Evolutionary conservation across 345 rosid species (phyloP).

Genomic region (Syzygium aromaticum): DNA sequence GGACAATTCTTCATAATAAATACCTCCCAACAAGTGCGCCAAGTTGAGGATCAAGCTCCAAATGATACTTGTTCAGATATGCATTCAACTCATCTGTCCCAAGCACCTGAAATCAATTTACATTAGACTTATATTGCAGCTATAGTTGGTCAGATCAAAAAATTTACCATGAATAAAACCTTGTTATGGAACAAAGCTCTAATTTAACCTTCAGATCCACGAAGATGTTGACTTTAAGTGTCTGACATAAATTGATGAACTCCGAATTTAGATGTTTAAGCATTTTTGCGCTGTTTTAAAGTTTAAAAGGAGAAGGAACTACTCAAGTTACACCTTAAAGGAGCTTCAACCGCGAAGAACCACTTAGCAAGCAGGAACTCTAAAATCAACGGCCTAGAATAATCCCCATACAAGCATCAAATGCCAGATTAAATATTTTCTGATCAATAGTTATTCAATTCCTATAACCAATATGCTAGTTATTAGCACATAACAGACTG

Average conservation of each 20-base stretch:
- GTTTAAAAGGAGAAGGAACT: neutral
- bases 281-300: neutral
- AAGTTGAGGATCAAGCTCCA: constrained; percentile 91
- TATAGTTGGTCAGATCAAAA: neutral
- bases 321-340: neutral
- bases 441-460: neutral
- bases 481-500: neutral
- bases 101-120: constrained; percentile 41
- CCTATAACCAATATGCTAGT: neutral
- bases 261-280: neutral
- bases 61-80: constrained; percentile 77
- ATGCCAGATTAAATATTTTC: neutral
- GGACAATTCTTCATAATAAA: neutral
- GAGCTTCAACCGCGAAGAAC: neutral
- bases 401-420: neutral
- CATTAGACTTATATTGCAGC: neutral
- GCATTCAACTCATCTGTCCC: constrained; percentile 91
- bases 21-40: constrained; percentile 94
- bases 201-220: neutral
- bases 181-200: neutral
- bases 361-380: neutral
- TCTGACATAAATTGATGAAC: neutral
- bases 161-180: neutral
- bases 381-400: neutral
- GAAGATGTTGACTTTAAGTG: neutral